Evolutionary conservation across 2,329 filamentous ascomycete species (phyloP).

Genomic region (Cercospora nicotianae): DNA sequence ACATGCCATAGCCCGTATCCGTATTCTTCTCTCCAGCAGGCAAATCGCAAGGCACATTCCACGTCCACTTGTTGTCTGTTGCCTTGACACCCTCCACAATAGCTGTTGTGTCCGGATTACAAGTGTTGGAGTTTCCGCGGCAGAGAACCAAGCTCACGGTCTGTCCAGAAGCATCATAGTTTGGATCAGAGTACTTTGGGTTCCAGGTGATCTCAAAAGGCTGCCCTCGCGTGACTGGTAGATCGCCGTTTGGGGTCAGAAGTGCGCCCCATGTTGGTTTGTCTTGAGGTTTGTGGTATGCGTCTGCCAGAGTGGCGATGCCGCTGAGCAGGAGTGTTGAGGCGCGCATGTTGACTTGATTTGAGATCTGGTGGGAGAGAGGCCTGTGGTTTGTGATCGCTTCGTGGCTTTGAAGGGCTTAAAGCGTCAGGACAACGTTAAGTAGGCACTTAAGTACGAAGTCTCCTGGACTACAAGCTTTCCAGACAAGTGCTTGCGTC

Average conservation of each 20-base stretch:
- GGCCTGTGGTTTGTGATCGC: not conserved
- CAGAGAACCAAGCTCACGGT: constrained; percentile 22
- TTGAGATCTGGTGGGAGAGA: not conserved
- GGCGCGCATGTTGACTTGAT: constrained; percentile 6
- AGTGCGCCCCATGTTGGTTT: constrained; percentile 18
- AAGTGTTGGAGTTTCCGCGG: constrained; percentile 17
- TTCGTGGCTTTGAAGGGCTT: not conserved
- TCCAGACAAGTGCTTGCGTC: not conserved
- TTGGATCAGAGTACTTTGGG: not conserved
- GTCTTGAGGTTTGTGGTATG: constrained; percentile 15
- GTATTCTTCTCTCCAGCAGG: constrained; percentile 11
- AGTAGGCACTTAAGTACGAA: not conserved
- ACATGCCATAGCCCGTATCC: constrained; percentile 18
- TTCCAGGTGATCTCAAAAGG: constrained; percentile 20
- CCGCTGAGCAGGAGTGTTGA: constrained; percentile 2
- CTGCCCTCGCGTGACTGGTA: constrained; percentile 16
- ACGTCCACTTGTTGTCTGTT: constrained; percentile 4
- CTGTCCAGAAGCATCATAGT: not conserved
- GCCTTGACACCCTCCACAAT: constrained; percentile 9
- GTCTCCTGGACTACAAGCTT: not conserved
- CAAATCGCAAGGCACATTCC: constrained; percentile 20
- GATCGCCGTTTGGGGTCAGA: constrained; percentile 7
- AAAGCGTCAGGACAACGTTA: not conserved
- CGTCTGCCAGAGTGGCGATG: constrained; percentile 6
- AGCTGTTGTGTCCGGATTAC: constrained; percentile 9